Percentiles rank a stretch among this genome's conserved stretches.
Conservation (phyloP, 116 monocot genomes). For the Dioscorea cayenensis region DNA sequence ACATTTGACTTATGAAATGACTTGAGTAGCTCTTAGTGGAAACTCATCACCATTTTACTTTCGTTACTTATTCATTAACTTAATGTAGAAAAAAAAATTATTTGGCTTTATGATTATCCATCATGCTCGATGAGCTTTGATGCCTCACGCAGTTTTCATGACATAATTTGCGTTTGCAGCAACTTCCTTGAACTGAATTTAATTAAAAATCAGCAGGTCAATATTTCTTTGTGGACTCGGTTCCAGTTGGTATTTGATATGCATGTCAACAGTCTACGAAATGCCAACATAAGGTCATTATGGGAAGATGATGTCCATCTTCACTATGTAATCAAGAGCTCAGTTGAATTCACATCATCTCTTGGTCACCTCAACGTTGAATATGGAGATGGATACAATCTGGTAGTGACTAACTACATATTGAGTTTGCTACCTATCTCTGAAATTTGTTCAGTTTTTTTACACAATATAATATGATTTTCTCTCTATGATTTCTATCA, state of each 20-base stretch:
- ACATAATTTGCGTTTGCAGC: neutral
- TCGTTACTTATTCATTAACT: too few relatives aligned
- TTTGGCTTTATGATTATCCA: too few relatives aligned
- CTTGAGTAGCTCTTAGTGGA: neutral
- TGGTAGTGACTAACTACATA: neutral
- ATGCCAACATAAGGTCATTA: conserved; percentile 78
- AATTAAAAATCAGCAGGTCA: conserved; percentile 46
- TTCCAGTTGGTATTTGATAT: conserved; percentile 99
- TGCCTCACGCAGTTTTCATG: neutral
- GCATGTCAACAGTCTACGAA: conserved; percentile 88
- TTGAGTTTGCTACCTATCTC: neutral
- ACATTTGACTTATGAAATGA: neutral
- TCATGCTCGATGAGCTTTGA: too few relatives aligned
- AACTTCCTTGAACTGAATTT: neutral
- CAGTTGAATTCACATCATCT: conserved; percentile 96
- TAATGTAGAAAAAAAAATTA: too few relatives aligned
- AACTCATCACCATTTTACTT: neutral
- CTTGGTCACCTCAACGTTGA: conserved; percentile 89
- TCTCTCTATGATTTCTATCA: neutral
- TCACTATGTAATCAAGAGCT: conserved; percentile 94
- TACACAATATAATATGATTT: neutral
- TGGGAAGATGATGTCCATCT: conserved; percentile 99
- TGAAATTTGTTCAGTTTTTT: neutral
- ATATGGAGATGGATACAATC: conserved; percentile 68
- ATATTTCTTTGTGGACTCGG: conserved; percentile 94